Conservation (phyloP, 495 filamentous ascomycete species). For the Tuber umbilicatum region DNA sequence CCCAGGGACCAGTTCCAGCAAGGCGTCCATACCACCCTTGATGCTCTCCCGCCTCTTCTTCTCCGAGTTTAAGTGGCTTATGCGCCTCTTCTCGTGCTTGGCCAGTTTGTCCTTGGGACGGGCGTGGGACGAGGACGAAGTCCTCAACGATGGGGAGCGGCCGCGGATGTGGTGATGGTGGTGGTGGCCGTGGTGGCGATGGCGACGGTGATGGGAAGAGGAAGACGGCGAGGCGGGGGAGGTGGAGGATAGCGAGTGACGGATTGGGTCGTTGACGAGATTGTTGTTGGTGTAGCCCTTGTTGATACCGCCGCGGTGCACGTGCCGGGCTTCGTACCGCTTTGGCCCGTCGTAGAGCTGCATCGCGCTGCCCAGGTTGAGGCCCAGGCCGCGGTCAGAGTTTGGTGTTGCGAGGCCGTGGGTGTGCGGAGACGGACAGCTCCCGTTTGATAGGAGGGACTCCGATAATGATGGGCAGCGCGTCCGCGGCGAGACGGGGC, state of each 20-base stretch:
- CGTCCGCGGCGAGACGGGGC: slow-evolving; percentile 34
- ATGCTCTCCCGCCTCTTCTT: slow-evolving; percentile 42
- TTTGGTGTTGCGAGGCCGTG: slow-evolving; percentile 30
- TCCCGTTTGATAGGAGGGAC: slow-evolving; percentile 23
- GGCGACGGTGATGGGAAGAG: slow-evolving; percentile 20
- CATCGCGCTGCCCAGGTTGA: background rate
- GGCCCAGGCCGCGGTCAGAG: slow-evolving; percentile 19
- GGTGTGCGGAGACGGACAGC: slow-evolving; percentile 24
- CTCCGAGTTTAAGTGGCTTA: slow-evolving; percentile 41
- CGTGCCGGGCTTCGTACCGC: background rate
- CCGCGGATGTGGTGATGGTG: slow-evolving; percentile 21
- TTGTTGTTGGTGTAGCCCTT: background rate
- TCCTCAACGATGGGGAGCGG: slow-evolving; percentile 14
- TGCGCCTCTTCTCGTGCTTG: slow-evolving; percentile 40
- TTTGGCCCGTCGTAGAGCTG: background rate
- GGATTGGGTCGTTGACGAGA: background rate
- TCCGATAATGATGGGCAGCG: slow-evolving; percentile 38
- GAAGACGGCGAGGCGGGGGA: slow-evolving; percentile 20
- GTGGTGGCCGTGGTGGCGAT: slow-evolving; percentile 19
- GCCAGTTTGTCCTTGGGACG: slow-evolving; percentile 31
- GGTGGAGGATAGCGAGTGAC: background rate
- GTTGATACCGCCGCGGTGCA: background rate
- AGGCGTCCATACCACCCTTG: slow-evolving; percentile 41
- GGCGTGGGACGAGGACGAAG: slow-evolving; percentile 23
- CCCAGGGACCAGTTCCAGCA: slow-evolving; percentile 39